A percentile compares a stretch with the other conserved stretches of the same genome.
Evolutionary conservation across 1,284 basidiomycete genomes (phyloP).

Genomic region (Marasmius fiardii): DNA sequence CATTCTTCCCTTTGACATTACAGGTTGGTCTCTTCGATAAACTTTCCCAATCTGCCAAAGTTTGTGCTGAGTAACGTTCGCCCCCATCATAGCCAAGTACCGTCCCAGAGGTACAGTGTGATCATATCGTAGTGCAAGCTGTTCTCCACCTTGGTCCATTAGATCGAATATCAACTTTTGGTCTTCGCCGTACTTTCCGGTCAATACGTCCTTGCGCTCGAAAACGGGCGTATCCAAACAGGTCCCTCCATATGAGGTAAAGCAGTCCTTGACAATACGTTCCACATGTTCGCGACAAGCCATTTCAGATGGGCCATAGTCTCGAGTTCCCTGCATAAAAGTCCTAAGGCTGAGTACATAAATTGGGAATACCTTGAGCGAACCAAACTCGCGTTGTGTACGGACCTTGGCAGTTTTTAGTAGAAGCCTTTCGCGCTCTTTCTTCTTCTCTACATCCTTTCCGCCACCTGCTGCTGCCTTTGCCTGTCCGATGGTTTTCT

Average conservation of each 20-base stretch:
- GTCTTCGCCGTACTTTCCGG: constrained; percentile 98
- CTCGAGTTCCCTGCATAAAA: constrained; percentile 79
- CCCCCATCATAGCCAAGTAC: constrained; percentile 93
- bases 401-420: constrained; percentile 82
- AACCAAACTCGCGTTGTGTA: constrained; percentile 1
- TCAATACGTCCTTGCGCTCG: constrained; percentile 93
- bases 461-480: constrained; percentile 31
- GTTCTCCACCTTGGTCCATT: constrained; percentile 97
- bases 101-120: constrained; percentile 96
- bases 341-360: constrained; percentile 3
- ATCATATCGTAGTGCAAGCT: constrained; percentile 93
- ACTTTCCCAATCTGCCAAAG: constrained; percentile 99
- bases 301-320: constrained; percentile 95
- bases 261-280: constrained; percentile 83
- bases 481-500: constrained; percentile 49
- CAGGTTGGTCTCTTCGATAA: constrained; percentile 94
- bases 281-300: constrained; percentile 91
- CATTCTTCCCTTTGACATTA: constrained; percentile 98
- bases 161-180: constrained; percentile 98
- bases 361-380: background rate
- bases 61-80: constrained; percentile 71
- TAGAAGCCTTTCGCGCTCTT: constrained; percentile 39
- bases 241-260: constrained; percentile 86
- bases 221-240: constrained; percentile 98
- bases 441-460: constrained; percentile 24